Percentiles rank a stretch among this genome's conserved stretches.
Evolutionary conservation across 768 basidiomycete species (phyloP).

Genomic region (Tremella mesenterica): DNA sequence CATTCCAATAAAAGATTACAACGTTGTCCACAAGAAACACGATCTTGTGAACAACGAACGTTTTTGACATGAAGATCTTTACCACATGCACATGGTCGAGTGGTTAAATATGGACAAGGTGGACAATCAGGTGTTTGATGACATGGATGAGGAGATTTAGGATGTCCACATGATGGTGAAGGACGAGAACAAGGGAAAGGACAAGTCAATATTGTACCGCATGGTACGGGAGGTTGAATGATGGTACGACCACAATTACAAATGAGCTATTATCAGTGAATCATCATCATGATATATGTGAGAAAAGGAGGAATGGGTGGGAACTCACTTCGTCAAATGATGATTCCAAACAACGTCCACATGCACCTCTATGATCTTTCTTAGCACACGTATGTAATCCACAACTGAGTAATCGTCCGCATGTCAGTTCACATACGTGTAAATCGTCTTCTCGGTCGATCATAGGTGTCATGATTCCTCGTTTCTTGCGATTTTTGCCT

Average conservation of each 20-base stretch:
- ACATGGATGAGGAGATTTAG: constrained; percentile 65
- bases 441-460: constrained; percentile 50
- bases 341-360: constrained; percentile 73
- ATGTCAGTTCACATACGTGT: constrained; percentile 77
- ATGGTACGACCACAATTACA: constrained; percentile 82
- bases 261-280: constrained; percentile 55
- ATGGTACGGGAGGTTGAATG: constrained; percentile 52
- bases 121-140: constrained; percentile 74
- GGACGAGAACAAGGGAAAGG: constrained; percentile 68
- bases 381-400: constrained; percentile 72
- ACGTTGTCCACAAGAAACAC: constrained; percentile 70
- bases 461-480: constrained; percentile 52
- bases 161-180: constrained; percentile 71
- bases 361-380: constrained; percentile 72
- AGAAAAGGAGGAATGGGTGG: background rate
- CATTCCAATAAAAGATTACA: constrained; percentile 74
- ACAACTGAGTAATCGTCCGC: constrained; percentile 59
- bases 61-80: constrained; percentile 67
- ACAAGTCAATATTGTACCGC: constrained; percentile 55
- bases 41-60: constrained; percentile 74
- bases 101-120: constrained; percentile 72
- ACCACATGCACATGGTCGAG: constrained; percentile 78
- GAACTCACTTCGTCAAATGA: constrained; percentile 76
- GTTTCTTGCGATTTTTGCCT: constrained; percentile 47
- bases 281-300: no score